These are phyloP conservation scores for Gonapodya prolifera DNA, from an alignment of 192 early-diverging fungal species.

Conservation along the genomic window DNA sequence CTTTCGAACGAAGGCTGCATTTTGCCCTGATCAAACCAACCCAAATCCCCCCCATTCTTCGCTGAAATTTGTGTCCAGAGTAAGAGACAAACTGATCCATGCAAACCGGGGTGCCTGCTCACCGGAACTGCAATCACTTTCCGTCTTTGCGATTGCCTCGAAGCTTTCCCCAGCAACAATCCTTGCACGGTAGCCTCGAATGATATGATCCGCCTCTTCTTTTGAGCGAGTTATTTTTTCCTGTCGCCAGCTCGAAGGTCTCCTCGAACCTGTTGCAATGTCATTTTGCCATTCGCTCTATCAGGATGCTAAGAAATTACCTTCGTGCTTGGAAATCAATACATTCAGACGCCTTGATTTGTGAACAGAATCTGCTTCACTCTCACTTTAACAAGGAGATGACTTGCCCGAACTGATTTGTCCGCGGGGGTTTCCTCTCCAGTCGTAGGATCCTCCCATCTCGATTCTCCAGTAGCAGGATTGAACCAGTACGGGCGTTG, in stretches of 20 bases:
- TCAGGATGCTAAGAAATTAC: neutral
- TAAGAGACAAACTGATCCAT: neutral
- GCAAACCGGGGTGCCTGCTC: too few relatives aligned
- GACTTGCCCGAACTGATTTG: slow-evolving; percentile 2
- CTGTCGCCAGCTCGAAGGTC: slow-evolving; percentile 19
- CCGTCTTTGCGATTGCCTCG: slow-evolving; percentile 52
- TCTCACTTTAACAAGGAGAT: neutral
- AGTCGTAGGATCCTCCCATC: neutral
- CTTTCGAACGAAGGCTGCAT: slow-evolving; percentile 91
- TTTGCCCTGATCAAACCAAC: slow-evolving; percentile 68
- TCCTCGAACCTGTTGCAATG: slow-evolving; percentile 2
- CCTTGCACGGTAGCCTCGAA: slow-evolving; percentile 46
- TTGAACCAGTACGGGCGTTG: neutral
- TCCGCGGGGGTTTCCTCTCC: neutral
- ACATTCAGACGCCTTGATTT: neutral
- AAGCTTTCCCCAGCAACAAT: slow-evolving; percentile 58
- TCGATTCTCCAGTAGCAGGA: neutral
- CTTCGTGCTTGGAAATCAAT: neutral
- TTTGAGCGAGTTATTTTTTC: slow-evolving; percentile 79
- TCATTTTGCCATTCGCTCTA: neutral
- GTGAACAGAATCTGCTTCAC: neutral
- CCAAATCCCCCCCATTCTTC: slow-evolving; percentile 75
- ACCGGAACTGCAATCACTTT: slow-evolving; percentile 80
- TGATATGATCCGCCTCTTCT: slow-evolving; percentile 67
- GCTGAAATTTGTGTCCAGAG: slow-evolving; percentile 21